Percentiles rank a stretch among this genome's conserved stretches.
These are phyloP conservation scores for Byssoonygena ceratinophila DNA, from an alignment of 2,329 filamentous ascomycete genomes.

Conservation along the genomic window DNA sequence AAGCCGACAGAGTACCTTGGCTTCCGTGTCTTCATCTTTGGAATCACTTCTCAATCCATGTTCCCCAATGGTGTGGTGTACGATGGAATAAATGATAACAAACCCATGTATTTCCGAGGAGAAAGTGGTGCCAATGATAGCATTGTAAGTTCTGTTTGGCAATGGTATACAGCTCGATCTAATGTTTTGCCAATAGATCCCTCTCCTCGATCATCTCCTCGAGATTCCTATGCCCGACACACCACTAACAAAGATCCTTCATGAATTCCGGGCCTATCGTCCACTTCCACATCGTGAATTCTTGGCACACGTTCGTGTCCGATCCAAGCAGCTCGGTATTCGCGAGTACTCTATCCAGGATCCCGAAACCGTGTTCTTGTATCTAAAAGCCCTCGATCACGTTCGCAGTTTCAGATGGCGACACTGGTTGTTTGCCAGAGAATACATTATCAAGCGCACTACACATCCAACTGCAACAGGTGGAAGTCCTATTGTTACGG, in stretches of 20 bases:
- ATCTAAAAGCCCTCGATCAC: constrained; percentile 38
- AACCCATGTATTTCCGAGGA: constrained; percentile 73
- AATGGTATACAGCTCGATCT: neutral
- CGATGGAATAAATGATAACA: constrained; percentile 61
- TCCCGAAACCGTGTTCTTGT: constrained; percentile 34
- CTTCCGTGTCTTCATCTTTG: constrained; percentile 95
- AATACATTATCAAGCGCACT: constrained; percentile 40
- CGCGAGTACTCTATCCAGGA: constrained; percentile 30
- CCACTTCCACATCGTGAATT: constrained; percentile 84
- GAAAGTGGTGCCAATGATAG: constrained; percentile 91
- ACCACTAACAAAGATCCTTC: constrained; percentile 75
- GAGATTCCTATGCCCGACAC: constrained; percentile 81
- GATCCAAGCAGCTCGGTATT: constrained; percentile 40
- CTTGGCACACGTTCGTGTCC: constrained; percentile 56
- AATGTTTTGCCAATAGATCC: constrained; percentile 46
- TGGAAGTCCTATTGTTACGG: constrained; percentile 40
- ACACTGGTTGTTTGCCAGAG: constrained; percentile 41
- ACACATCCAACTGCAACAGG: constrained; percentile 40
- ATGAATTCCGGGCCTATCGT: constrained; percentile 80
- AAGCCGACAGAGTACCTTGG: constrained; percentile 73
- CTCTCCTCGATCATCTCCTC: constrained; percentile 76
- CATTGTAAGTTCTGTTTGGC: constrained; percentile 47
- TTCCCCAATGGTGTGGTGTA: constrained; percentile 88
- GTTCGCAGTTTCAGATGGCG: constrained; percentile 42
- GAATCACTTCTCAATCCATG: constrained; percentile 87